Evolutionary conservation across 192 early-diverging fungal genomes (phyloP).

Genomic region (Funneliformis mosseae): DNA sequence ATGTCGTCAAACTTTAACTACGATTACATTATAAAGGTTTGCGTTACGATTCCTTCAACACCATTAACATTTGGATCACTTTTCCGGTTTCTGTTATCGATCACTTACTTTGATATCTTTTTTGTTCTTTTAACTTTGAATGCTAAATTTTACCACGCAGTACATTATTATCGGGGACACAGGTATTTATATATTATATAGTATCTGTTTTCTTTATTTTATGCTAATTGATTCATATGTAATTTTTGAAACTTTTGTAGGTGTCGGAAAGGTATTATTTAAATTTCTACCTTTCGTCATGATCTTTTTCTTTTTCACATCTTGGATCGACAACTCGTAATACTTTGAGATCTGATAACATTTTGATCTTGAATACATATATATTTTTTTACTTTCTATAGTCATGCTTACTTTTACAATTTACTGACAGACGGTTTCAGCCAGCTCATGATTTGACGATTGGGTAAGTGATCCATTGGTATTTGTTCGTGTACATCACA

Average conservation of each 20-base stretch:
- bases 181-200: conserved; percentile 35
- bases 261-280: conserved; percentile 69
- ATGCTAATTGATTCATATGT: background rate
- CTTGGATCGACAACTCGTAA: background rate
- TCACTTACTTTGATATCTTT: background rate
- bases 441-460: conserved; percentile 83
- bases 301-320: background rate
- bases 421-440: conserved; percentile 81
- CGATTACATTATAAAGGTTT: conserved; percentile 67
- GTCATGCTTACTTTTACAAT: conserved; percentile 80
- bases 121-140: background rate
- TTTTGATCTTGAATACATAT: background rate
- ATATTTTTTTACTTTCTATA: conserved; percentile 30
- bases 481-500: background rate
- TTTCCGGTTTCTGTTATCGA: background rate
- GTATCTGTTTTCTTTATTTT: background rate
- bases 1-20: conserved; percentile 54
- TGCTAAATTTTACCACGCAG: conserved; percentile 41
- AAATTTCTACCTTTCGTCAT: background rate
- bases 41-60: background rate
- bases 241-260: conserved; percentile 42
- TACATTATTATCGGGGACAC: conserved; percentile 88
- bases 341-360: background rate
- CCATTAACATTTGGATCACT: background rate
- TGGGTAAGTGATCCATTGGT: conserved; percentile 50